Base-by-base conservation (phyloP, 2,329 filamentous ascomycete genomes). In the Thielaviopsis populi region DNA sequence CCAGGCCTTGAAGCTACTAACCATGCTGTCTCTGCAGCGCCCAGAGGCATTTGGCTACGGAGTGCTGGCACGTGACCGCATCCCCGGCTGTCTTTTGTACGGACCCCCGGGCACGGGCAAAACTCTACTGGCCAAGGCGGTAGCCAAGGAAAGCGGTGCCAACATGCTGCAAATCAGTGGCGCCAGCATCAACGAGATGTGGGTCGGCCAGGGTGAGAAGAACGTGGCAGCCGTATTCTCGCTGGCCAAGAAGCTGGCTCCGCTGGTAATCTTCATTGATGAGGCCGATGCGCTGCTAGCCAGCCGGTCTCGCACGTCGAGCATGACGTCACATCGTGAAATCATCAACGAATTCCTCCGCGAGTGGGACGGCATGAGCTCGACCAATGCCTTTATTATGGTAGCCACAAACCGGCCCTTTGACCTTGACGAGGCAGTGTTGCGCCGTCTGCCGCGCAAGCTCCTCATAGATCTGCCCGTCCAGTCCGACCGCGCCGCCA, bases 11-110 rank as follows among this genome's bases (percentile, higher is more conserved):
- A 91, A 92, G 72, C 89, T 90, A 4, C 80, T 97, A 61, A 99
- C 94, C 0, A 89, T 89, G 0, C 78, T 99, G 19, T 94, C 91
- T 0, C 79, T 99, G 4, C 79, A 89, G 61, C 85, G 92, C 0
- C 94, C 94, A 0, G 91, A 97, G 67, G 92, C 91, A n/a, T 99
- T 97, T 74, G 86, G 85, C 11, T 99, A 99, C 69, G 94, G 94
- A 74, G 89, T 99, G 3, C 81, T 99, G 13, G 88, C 91, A 1
- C 89, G 85, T 0, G 91, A 97, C 71, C 88, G 90, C 69, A 95
- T 99, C 59, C 89, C 91, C 0, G 94, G 94, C 15, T 84, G 94
- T 59, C 81, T 96, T 0, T 78, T 96, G 0, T 96, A 96, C 69
- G 91, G 91, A 0, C 91, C 91, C 8, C 91, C 91, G 0, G 91